Evolutionary conservation across 441 rosid genomes (phyloP).

Genomic region (Pelargonium citronellum): DNA sequence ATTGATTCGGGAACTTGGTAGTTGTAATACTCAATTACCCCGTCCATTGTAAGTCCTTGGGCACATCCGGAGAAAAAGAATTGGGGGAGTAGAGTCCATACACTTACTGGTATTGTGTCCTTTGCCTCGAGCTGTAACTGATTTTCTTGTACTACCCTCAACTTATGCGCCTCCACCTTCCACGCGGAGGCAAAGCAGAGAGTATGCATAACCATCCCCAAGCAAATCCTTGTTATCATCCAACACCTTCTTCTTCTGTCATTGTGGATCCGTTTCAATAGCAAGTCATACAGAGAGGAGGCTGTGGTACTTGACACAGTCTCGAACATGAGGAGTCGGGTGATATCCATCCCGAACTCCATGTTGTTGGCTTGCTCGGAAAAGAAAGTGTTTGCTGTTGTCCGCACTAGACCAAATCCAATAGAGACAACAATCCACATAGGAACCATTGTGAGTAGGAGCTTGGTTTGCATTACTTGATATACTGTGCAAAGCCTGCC

Average conservation of each 20-base stretch:
- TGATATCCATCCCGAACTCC: background rate
- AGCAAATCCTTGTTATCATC: background rate
- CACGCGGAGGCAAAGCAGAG: background rate
- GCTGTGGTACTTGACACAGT: background rate
- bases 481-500: background rate
- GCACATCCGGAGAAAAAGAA: background rate
- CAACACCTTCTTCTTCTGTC: background rate
- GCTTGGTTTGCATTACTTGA: background rate
- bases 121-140: background rate
- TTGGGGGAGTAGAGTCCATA: background rate
- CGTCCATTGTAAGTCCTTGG: background rate
- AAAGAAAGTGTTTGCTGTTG: background rate
- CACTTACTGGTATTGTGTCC: background rate
- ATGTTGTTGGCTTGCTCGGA: constrained; percentile 1
- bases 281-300: background rate
- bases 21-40: background rate
- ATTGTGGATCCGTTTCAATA: background rate
- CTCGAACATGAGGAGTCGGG: background rate
- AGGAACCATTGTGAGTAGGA: background rate
- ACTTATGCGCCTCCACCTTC: background rate
- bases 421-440: background rate
- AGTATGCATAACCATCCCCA: background rate
- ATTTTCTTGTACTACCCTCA: background rate
- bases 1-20: background rate
- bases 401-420: background rate